Evolutionary conservation across 352 stramenopile genomes (phyloP), one percentile per base, ranked within the genome.

Genomic region (Phytopythium boreale): DNA sequence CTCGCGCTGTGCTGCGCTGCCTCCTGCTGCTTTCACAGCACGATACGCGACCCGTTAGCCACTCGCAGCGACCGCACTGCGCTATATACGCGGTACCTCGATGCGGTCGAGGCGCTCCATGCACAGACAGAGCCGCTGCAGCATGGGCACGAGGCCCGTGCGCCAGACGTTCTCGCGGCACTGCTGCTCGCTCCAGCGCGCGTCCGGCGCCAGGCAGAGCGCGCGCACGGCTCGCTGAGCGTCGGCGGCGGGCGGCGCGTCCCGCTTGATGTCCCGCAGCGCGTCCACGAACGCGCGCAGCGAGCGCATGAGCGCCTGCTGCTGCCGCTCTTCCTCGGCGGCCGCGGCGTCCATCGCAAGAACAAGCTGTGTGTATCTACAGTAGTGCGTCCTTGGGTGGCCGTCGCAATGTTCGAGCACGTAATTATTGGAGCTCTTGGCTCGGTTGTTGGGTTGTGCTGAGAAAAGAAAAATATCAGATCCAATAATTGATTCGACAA

Each of bases 261-360:
- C 52, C 22, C 58, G 67, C 57, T 85, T 83, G 20, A 88, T 64
- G 50, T 80, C 82, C 43, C 82, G 80, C 36, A 93, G 62, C 50
- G 80, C 75, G 67, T 92, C 82, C 24, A 93, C 75, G 68, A 93
- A 90, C 50, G 59, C 64, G n/a, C 74, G 76, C 58, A 93, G 59
- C 50, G 72, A 74, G 61, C 67, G 70, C 76, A 91, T 76, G 14
- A 86, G 72, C 53, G 69, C 62, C 63, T 80, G 72, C 70, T 92
- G 82, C 62, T 70, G 59, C 60, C 76, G 71, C 55, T 77, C 59
- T 62, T 86, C 69, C 41, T 59, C 31, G 60, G n/a, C 7, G 27
- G n/a, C 20, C 2, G 27, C 43, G 0, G 27, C 44, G 37, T 46
- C 26, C 27, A 22, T 34, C 10, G n/a, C n/a, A n/a, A n/a, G n/a